Conservation (phyloP, 805 yeast genomes). For the Lipomyces yamadae region DNA sequence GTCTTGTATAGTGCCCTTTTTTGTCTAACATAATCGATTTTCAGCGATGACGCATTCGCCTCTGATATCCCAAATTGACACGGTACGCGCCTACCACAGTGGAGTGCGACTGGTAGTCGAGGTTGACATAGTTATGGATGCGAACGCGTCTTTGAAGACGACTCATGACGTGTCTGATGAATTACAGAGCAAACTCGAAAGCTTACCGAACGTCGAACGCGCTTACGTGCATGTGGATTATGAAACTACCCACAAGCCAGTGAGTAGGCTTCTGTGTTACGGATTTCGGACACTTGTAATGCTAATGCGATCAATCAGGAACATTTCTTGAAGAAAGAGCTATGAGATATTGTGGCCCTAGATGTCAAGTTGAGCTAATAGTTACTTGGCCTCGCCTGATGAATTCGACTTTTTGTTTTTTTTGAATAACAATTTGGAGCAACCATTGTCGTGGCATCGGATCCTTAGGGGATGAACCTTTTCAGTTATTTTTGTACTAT, state of each 20-base stretch:
- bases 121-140: conserved; percentile 60
- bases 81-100: conserved; percentile 63
- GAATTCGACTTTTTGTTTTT: too few relatives aligned
- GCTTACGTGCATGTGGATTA: conserved; percentile 73
- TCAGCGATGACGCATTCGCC: conserved; percentile 59
- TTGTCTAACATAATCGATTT: background rate
- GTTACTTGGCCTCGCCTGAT: too few relatives aligned
- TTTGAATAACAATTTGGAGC: too few relatives aligned
- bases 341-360: background rate
- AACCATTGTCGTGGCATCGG: too few relatives aligned
- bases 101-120: conserved; percentile 68
- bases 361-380: too few relatives aligned
- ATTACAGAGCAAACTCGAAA: conserved; percentile 65
- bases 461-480: too few relatives aligned
- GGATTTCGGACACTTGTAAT: background rate
- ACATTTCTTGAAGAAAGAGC: conserved; percentile 13
- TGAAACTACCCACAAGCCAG: conserved; percentile 15
- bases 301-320: background rate
- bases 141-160: conserved; percentile 55
- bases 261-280: background rate
- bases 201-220: conserved; percentile 65
- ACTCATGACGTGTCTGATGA: conserved; percentile 70
- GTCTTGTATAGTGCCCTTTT: background rate
- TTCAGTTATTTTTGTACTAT: too few relatives aligned
- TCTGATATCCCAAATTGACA: conserved; percentile 58